Percentiles rank a stretch among this genome's conserved stretches.
phyloP scores from a whole-genome alignment of 2,329 filamentous ascomycete species.

The Penicillium occitanis region DNA sequence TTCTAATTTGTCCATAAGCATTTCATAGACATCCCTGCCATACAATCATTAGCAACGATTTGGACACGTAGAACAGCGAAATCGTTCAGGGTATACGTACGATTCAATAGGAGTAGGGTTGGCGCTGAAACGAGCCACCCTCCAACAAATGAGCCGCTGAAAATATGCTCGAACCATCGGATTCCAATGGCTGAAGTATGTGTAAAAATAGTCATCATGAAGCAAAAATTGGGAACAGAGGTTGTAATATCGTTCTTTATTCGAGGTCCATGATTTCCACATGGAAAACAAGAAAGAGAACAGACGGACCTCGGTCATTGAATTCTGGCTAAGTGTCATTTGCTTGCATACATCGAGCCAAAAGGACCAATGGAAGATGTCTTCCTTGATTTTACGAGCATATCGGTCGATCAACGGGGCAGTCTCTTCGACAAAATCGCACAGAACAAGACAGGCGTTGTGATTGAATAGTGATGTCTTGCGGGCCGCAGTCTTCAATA shows the following conservation, averaged over 20 bases:
- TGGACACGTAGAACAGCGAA: not conserved
- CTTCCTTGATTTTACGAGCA: conserved; percentile 48
- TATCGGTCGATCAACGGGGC: conserved; percentile 67
- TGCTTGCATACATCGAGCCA: conserved; percentile 78
- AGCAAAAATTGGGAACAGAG: conserved; percentile 76
- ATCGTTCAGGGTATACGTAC: conserved; percentile 53
- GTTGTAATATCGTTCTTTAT: conserved; percentile 65
- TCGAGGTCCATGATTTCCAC: conserved; percentile 70
- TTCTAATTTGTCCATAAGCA: conserved; percentile 66
- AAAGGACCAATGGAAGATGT: conserved; percentile 64
- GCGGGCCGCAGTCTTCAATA: conserved; percentile 72
- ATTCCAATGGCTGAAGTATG: conserved; percentile 90
- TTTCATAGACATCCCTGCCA: conserved; percentile 65
- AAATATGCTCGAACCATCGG: conserved; percentile 93
- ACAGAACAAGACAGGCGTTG: conserved; percentile 81
- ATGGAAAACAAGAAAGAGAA: conserved; percentile 77
- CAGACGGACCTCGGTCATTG: conserved; percentile 82
- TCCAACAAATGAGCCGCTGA: conserved; percentile 87
- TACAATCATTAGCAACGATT: not conserved
- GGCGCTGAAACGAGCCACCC: conserved; percentile 74
- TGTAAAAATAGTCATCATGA: conserved; percentile 71
- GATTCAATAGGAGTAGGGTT: conserved; percentile 63
- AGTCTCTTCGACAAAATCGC: conserved; percentile 84
- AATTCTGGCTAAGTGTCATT: conserved; percentile 81
- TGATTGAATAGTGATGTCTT: conserved; percentile 79